Percentiles rank a stretch among this genome's conserved stretches.
These are phyloP conservation scores for Arachnopeziza araneosa DNA, from an alignment of 2,329 filamentous ascomycete genomes.

Conservation along the genomic window DNA sequence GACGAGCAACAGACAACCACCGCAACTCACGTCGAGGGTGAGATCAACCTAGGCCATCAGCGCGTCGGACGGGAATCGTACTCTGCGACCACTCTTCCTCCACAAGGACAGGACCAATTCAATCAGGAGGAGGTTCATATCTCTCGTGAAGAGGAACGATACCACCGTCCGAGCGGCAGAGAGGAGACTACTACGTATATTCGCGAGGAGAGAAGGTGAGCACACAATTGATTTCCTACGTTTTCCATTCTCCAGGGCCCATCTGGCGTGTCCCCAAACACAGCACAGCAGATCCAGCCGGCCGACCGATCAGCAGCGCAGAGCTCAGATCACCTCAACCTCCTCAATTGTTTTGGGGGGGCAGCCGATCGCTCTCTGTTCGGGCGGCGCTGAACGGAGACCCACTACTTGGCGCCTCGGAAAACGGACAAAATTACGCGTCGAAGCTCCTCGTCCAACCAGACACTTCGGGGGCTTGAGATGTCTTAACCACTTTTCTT, in stretches of 20 bases:
- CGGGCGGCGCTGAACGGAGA: neutral
- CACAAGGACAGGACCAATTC: constrained; percentile 52
- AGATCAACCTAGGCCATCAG: constrained; percentile 69
- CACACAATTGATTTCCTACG: constrained; percentile 1
- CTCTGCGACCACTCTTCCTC: constrained; percentile 54
- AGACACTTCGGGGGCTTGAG: constrained; percentile 3
- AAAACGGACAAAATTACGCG: constrained; percentile 7
- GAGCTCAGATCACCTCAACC: neutral
- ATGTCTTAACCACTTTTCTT: constrained; percentile 10
- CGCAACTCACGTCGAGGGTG: constrained; percentile 79
- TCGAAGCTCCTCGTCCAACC: constrained; percentile 9
- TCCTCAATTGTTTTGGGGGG: neutral
- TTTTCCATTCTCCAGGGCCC: neutral
- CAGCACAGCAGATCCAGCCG: neutral
- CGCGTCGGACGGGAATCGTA: constrained; percentile 94
- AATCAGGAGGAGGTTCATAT: constrained; percentile 73
- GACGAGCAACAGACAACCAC: constrained; percentile 41
- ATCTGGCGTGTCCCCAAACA: too few relatives aligned
- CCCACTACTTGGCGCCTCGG: neutral
- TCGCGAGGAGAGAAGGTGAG: constrained; percentile 51
- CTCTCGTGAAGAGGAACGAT: constrained; percentile 71
- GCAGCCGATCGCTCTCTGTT: neutral
- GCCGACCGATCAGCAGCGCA: neutral
- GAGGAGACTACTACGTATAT: constrained; percentile 45
- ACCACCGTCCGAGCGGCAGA: constrained; percentile 64